Evolutionary conservation across 352 stramenopile species (phyloP).

Genomic region (Globisporangium heterothallicum): DNA sequence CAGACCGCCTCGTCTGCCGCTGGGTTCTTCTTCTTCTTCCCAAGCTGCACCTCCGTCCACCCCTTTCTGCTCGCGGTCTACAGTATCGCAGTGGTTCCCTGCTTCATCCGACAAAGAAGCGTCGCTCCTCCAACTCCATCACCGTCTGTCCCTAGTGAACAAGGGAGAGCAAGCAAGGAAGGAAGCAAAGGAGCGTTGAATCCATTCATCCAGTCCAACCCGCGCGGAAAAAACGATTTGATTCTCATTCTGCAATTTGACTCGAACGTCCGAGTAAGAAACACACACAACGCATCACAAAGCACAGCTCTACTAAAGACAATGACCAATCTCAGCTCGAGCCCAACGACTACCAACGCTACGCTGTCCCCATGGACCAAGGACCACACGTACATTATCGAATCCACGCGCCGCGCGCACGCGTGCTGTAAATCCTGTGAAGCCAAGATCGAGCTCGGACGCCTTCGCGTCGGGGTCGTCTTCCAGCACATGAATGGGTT

Average conservation of each 20-base stretch:
- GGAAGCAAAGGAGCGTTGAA: constrained; percentile 6
- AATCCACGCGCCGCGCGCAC: constrained; percentile 58
- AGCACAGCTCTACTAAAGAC: neutral
- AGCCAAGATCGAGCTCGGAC: constrained; percentile 51
- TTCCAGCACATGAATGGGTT: constrained; percentile 81
- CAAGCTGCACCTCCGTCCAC: neutral
- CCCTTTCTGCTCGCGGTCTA: neutral
- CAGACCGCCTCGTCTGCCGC: neutral
- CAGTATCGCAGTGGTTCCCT: neutral
- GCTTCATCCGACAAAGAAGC: too few relatives aligned
- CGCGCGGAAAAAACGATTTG: neutral
- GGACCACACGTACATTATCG: constrained; percentile 77
- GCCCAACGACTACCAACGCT: constrained; percentile 26
- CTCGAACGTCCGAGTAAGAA: neutral
- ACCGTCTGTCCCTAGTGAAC: too few relatives aligned
- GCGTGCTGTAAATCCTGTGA: constrained; percentile 77
- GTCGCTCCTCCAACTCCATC: neutral
- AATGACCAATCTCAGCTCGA: constrained; percentile 13
- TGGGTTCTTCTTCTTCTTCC: too few relatives aligned
- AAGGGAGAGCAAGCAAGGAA: neutral
- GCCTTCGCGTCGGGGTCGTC: constrained; percentile 69
- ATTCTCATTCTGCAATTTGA: constrained; percentile 16
- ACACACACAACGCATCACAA: neutral
- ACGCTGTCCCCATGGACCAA: constrained; percentile 58
- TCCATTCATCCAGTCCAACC: constrained; percentile 4